A percentile compares a stretch with the other conserved stretches of the same genome.
phyloP scores from a whole-genome alignment of 106 monocot genomes.

The Alisma plantagoaquatica region DNA sequence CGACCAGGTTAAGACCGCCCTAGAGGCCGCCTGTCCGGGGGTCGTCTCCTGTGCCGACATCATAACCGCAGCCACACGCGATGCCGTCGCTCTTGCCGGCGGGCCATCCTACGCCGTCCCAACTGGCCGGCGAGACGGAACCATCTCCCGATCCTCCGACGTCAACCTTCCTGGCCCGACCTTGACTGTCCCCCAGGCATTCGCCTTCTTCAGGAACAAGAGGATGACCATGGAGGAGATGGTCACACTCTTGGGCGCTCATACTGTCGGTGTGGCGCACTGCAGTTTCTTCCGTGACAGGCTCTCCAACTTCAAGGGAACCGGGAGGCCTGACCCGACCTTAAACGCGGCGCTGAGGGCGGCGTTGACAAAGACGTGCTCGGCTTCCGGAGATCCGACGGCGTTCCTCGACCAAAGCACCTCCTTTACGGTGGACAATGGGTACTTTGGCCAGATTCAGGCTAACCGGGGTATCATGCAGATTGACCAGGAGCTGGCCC shows the following conservation, averaged over 20 bases:
- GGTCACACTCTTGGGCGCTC: too few species aligned
- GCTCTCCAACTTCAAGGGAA: constrained; percentile 15
- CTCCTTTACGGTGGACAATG: constrained; percentile 10
- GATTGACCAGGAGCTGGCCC: too few species aligned
- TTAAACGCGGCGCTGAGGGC: constrained; percentile 6
- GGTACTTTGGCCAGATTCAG: constrained; percentile 13
- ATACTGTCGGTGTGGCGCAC: too few species aligned
- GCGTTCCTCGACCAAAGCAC: constrained; percentile 20
- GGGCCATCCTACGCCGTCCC: too few species aligned
- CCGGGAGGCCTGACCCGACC: constrained; percentile 15
- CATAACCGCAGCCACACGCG: constrained; percentile 13
- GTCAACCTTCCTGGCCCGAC: too few species aligned
- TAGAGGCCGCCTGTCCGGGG: constrained; percentile 21
- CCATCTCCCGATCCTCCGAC: constrained; percentile 14
- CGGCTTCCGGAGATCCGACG: not conserved
- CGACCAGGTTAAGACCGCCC: constrained; percentile 14
- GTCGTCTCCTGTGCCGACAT: constrained; percentile 17
- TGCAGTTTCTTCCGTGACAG: too few species aligned
- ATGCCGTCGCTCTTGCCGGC: constrained; percentile 18
- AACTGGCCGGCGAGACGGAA: constrained; percentile 33
- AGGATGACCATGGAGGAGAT: too few species aligned
- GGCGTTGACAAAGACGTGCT: constrained; percentile 1
- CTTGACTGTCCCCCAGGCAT: constrained; percentile 3
- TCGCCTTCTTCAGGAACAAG: constrained; percentile 12
- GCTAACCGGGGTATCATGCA: constrained; percentile 9